A percentile compares a stretch with the other conserved stretches of the same genome.
Evolutionary conservation across 116 monocot species (phyloP).

Genomic region (Trichopus zeylanicus): DNA sequence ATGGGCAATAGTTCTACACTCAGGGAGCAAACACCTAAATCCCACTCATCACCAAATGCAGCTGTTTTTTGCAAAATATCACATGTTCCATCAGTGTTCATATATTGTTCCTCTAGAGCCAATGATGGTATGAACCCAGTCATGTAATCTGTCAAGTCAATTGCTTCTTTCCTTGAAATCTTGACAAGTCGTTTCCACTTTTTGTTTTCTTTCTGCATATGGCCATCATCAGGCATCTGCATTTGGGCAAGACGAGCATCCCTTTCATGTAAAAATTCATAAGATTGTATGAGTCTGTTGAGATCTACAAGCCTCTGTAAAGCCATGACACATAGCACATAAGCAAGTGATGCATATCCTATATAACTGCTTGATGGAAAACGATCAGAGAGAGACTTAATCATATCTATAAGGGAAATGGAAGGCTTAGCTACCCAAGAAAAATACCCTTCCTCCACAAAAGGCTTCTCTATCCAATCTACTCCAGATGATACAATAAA

Average conservation of each 20-base stretch:
- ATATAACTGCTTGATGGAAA: slow-evolving; percentile 19
- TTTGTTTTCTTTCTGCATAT: slow-evolving; percentile 17
- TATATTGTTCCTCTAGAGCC: not conserved
- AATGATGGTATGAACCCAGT: slow-evolving; percentile 15
- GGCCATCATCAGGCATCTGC: not conserved
- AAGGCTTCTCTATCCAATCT: slow-evolving; percentile 38
- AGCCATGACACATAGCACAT: slow-evolving; percentile 44
- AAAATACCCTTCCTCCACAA: slow-evolving; percentile 53
- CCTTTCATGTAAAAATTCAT: slow-evolving; percentile 38
- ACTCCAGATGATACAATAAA: slow-evolving; percentile 34
- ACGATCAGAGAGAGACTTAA: slow-evolving; percentile 22
- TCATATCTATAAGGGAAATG: slow-evolving; percentile 41
- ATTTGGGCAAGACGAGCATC: not conserved
- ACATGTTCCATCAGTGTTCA: slow-evolving; percentile 12
- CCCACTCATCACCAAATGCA: slow-evolving; percentile 28
- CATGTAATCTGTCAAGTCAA: slow-evolving; percentile 44
- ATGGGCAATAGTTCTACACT: slow-evolving; percentile 38
- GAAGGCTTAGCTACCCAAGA: slow-evolving; percentile 55
- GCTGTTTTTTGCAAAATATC: slow-evolving; percentile 7
- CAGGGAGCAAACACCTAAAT: slow-evolving; percentile 51
- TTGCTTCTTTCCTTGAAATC: slow-evolving; percentile 39
- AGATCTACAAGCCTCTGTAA: slow-evolving; percentile 69
- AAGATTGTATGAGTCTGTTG: slow-evolving; percentile 50
- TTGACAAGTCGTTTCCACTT: slow-evolving; percentile 22
- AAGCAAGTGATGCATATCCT: slow-evolving; percentile 37